Evolutionary conservation across 306 rosid genomes (phyloP).

Genomic region (Lathyrus tuberosus): DNA sequence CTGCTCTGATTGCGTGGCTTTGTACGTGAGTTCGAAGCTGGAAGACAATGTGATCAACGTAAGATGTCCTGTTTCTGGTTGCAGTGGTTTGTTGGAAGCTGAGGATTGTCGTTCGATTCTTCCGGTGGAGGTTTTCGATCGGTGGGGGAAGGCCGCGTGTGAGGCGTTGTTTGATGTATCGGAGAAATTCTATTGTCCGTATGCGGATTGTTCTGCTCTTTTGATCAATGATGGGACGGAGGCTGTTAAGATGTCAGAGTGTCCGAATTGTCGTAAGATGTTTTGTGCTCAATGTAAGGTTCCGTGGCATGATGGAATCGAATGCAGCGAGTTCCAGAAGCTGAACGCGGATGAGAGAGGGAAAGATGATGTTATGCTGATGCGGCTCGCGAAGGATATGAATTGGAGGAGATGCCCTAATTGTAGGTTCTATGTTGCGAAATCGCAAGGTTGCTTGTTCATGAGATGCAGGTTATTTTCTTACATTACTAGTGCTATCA

Average conservation of each 20-base stretch:
- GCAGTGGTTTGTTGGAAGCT: conserved; percentile 42
- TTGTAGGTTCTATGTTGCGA: conserved; percentile 47
- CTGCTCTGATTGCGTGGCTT: conserved; percentile 33
- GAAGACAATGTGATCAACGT: conserved; percentile 38
- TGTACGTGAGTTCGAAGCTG: conserved; percentile 41
- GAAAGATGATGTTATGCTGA: conserved; percentile 46
- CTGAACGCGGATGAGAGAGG: conserved; percentile 44
- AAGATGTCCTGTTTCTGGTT: conserved; percentile 43
- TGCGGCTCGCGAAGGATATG: conserved; percentile 39
- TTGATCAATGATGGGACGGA: conserved; percentile 43
- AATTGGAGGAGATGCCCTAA: conserved; percentile 50
- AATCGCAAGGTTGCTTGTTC: conserved; percentile 43
- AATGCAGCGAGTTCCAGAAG: conserved; percentile 45
- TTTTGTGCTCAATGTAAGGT: conserved; percentile 53
- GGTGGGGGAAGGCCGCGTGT: conserved; percentile 54
- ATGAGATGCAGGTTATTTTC: conserved; percentile 53
- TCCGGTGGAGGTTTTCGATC: conserved; percentile 22
- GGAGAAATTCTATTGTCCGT: conserved; percentile 52
- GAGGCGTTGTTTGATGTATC: conserved; percentile 35
- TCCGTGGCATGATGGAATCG: conserved; percentile 49
- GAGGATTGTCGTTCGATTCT: conserved; percentile 41
- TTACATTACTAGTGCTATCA: neutral
- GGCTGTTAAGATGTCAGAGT: conserved; percentile 30
- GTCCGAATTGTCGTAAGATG: conserved; percentile 49
- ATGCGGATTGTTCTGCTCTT: conserved; percentile 46